These are phyloP conservation scores for Colletotrichum spinosum DNA, from an alignment of 2,329 filamentous ascomycete species.

Conservation along the genomic window DNA sequence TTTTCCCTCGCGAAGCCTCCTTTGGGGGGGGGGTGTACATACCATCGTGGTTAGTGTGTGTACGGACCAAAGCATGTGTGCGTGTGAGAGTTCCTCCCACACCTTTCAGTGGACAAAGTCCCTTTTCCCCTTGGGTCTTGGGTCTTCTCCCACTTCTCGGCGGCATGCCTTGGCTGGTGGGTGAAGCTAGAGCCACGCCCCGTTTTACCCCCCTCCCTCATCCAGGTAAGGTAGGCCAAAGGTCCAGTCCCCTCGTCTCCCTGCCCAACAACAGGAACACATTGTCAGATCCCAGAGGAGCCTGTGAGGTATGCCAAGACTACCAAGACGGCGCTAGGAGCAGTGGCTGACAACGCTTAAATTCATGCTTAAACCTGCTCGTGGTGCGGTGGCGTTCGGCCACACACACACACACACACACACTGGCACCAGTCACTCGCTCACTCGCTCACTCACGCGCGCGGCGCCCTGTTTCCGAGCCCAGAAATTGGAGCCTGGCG, in stretches of 20 bases:
- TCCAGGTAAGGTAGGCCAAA: not conserved
- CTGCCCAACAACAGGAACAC: not conserved
- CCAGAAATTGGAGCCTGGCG: no score
- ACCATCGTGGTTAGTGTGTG: no score
- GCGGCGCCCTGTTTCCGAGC: no score
- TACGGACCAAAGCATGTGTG: no score
- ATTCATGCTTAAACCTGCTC: constrained; percentile 59
- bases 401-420: not conserved
- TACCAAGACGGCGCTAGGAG: constrained; percentile 38
- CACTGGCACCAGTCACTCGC: no score
- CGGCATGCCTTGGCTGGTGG: not conserved
- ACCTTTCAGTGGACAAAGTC: no score
- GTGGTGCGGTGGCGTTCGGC: constrained; percentile 30
- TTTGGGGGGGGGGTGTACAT: no score
- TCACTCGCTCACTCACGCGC: not conserved
- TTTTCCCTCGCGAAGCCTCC: no score
- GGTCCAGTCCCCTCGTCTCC: no score
- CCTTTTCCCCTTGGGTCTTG: no score
- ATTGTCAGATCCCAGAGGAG: constrained; percentile 35
- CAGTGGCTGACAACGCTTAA: constrained; percentile 61
- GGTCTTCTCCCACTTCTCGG: not conserved
- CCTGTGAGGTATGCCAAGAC: constrained; percentile 51
- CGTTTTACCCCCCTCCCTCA: constrained; percentile 17
- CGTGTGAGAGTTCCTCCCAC: no score
- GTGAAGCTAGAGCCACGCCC: constrained; percentile 3